These are phyloP conservation scores for Oryza officinalis DNA, from an alignment of 176 grass and related monocot species.

Conservation along the genomic window DNA sequence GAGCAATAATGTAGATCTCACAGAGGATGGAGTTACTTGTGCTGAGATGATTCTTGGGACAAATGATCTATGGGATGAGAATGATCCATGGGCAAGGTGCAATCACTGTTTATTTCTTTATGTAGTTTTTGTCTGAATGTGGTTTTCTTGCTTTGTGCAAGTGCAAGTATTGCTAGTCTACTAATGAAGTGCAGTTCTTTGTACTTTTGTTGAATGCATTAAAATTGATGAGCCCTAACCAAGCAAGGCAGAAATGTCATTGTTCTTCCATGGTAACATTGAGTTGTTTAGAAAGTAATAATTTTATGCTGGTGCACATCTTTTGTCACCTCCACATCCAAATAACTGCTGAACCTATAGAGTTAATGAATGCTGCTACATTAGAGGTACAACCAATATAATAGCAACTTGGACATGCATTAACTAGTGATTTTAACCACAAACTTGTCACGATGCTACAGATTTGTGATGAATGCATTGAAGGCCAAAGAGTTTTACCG, in stretches of 20 bases:
- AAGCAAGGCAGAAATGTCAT: neutral
- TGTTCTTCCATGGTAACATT: neutral
- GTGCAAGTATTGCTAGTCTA: slow-evolving; percentile 11
- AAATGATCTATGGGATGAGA: slow-evolving; percentile 94
- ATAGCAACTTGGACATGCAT: slow-evolving; percentile 1
- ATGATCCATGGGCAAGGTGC: slow-evolving; percentile 95
- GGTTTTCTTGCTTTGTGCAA: slow-evolving; percentile 24
- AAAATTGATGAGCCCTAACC: neutral
- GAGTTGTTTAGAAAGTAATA: slow-evolving; percentile 7
- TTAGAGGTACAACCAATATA: slow-evolving; percentile 15
- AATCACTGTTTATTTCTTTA: slow-evolving; percentile 29
- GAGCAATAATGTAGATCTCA: slow-evolving; percentile 82
- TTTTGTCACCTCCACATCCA: neutral
- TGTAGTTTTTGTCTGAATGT: slow-evolving; percentile 24
- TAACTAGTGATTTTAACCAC: neutral
- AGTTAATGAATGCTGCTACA: neutral
- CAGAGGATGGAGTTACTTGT: slow-evolving; percentile 85
- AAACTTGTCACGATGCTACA: slow-evolving; percentile 47
- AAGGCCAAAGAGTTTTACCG: slow-evolving; percentile 95
- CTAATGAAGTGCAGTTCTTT: neutral
- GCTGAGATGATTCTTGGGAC: slow-evolving; percentile 87
- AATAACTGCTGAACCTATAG: slow-evolving; percentile 14
- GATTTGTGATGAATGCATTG: slow-evolving; percentile 91
- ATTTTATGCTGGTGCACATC: neutral
- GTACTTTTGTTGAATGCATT: slow-evolving; percentile 3